phyloP scores from a whole-genome alignment of 2,329 filamentous ascomycete genomes.

The Beauveria medogensis region DNA sequence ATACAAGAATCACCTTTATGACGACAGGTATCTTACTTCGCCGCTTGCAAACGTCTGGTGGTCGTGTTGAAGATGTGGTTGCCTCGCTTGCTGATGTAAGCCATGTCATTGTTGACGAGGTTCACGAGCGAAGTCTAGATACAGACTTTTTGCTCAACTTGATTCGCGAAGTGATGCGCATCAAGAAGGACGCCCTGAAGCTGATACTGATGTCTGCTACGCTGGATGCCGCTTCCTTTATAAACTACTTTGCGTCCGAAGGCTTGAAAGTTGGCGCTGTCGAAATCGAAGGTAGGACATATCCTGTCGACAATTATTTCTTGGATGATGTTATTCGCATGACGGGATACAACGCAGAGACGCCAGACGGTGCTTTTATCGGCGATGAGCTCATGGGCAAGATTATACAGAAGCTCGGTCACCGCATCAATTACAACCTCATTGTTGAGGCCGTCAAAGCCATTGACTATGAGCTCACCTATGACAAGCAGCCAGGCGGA shows the following conservation, averaged over 20 bases:
- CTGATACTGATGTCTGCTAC: conserved; percentile 95
- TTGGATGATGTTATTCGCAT: conserved; percentile 78
- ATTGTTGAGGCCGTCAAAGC: conserved; percentile 70
- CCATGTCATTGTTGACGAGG: conserved; percentile 92
- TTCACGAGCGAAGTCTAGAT: conserved; percentile 90
- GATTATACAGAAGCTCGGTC: conserved; percentile 63
- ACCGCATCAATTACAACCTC: conserved; percentile 85
- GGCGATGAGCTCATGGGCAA: conserved; percentile 56
- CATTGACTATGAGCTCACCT: conserved; percentile 68
- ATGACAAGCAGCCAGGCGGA: conserved; percentile 60
- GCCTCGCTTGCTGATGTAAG: conserved; percentile 81
- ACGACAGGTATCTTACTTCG: conserved; percentile 90
- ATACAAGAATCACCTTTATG: conserved; percentile 88
- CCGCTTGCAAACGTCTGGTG: conserved; percentile 83
- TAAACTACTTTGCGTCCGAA: conserved; percentile 68
- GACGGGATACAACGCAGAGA: conserved; percentile 60
- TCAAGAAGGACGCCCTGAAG: conserved; percentile 71
- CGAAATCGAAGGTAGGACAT: conserved; percentile 82
- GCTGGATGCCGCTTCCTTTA: conserved; percentile 79
- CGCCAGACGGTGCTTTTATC: conserved; percentile 36
- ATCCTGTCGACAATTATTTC: conserved; percentile 83
- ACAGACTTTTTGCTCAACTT: conserved; percentile 90
- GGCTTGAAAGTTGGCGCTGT: conserved; percentile 66
- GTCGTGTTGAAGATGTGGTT: conserved; percentile 69
- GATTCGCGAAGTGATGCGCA: conserved; percentile 69